phyloP scores from a whole-genome alignment of 371 early-diverging fungal genomes.

The Apophysomyces variabilis region DNA sequence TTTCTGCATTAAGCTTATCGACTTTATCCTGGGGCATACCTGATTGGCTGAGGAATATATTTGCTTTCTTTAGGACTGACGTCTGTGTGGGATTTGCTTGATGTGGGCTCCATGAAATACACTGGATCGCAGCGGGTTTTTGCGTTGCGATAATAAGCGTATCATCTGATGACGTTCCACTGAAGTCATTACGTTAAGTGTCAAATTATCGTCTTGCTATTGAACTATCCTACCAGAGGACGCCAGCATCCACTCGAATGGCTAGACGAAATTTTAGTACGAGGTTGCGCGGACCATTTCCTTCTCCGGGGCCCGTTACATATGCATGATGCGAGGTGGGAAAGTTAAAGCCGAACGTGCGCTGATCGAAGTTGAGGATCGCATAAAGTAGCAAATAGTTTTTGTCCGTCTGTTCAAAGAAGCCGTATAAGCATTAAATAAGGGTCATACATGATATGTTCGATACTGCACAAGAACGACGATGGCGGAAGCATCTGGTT shows the following conservation, averaged over 20 bases:
- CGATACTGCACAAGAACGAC: constrained; percentile 42
- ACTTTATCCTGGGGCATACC: constrained; percentile 13
- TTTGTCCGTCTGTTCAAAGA: constrained; percentile 38
- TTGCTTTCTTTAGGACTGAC: constrained; percentile 28
- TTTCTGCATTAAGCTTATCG: neutral
- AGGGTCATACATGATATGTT: neutral
- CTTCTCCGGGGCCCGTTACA: constrained; percentile 56
- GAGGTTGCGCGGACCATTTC: constrained; percentile 46
- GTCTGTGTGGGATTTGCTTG: constrained; percentile 50
- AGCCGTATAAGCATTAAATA: constrained; percentile 1
- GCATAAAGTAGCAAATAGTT: constrained; percentile 52
- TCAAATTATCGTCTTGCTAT: neutral
- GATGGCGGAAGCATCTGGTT: constrained; percentile 47
- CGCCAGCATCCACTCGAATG: constrained; percentile 54
- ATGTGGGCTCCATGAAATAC: constrained; percentile 56
- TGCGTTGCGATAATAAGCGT: constrained; percentile 48
- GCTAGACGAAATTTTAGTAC: constrained; percentile 50
- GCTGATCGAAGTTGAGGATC: constrained; percentile 47
- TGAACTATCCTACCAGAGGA: constrained; percentile 39
- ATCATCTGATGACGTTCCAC: constrained; percentile 50
- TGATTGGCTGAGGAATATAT: constrained; percentile 28
- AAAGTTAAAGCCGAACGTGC: constrained; percentile 49
- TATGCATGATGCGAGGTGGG: constrained; percentile 44
- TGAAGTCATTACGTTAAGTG: constrained; percentile 12
- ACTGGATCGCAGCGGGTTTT: constrained; percentile 50